These are phyloP conservation scores for Oenanthe javanica DNA, from an alignment of 140 eudicot genomes.

Conservation along the genomic window DNA sequence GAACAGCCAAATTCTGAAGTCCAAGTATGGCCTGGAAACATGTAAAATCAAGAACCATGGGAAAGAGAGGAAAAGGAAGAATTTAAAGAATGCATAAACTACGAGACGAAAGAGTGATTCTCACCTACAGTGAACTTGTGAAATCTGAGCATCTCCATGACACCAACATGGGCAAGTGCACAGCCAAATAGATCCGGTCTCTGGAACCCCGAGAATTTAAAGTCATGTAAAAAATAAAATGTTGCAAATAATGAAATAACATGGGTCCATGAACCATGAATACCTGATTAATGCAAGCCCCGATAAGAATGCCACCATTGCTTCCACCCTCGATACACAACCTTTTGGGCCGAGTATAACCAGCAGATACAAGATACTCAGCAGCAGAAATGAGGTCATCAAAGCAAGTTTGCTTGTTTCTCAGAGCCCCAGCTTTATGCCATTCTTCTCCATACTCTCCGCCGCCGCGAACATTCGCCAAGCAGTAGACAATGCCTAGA, in stretches of 20 bases:
- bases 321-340: constrained; percentile 98
- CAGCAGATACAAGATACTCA: constrained; percentile 67
- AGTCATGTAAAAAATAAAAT: background rate
- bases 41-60: background rate
- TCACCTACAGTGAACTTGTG: constrained; percentile 96
- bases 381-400: constrained; percentile 79
- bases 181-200: constrained; percentile 96
- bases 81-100: background rate
- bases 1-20: constrained; percentile 85
- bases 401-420: constrained; percentile 72
- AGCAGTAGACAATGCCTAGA: constrained; percentile 54
- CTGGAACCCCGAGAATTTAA: constrained; percentile 31
- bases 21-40: constrained; percentile 81
- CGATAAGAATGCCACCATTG: constrained; percentile 85
- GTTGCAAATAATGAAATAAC: background rate
- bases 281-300: constrained; percentile 93
- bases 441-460: constrained; percentile 99
- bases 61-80: background rate
- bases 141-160: constrained; percentile 97
- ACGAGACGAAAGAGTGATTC: constrained; percentile 3
- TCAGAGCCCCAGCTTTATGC: constrained; percentile 78
- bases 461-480: constrained; percentile 95
- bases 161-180: constrained; percentile 98
- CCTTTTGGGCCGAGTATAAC: constrained; percentile 70
- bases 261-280: background rate